phyloP scores from a whole-genome alignment of 805 yeast genomes.

The Ogataea pignaliae region DNA sequence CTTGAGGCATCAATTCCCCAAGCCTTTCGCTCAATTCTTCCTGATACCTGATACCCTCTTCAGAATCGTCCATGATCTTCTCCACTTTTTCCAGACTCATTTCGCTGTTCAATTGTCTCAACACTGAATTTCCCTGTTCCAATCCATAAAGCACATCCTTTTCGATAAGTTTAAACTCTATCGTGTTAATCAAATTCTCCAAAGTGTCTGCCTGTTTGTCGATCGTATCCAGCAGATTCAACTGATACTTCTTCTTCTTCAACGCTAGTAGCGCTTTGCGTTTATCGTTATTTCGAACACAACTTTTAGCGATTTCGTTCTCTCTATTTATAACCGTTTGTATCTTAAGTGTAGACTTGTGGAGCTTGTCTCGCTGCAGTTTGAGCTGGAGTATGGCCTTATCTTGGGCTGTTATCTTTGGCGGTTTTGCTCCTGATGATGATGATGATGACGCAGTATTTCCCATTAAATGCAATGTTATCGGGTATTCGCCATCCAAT shows the following conservation, averaged over 20 bases:
- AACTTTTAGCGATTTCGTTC: slow-evolving; percentile 51
- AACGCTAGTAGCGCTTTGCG: slow-evolving; percentile 65
- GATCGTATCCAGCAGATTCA: slow-evolving; percentile 62
- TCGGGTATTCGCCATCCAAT: too few species aligned
- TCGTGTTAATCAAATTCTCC: slow-evolving; percentile 71
- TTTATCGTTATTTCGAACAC: slow-evolving; percentile 48
- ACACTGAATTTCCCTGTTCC: slow-evolving; percentile 72
- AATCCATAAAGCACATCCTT: slow-evolving; percentile 79
- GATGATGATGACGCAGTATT: slow-evolving; percentile 20
- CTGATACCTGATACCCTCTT: slow-evolving; percentile 77
- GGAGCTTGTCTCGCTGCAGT: slow-evolving; percentile 79
- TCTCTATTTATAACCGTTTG: slow-evolving; percentile 57
- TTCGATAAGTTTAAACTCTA: slow-evolving; percentile 88
- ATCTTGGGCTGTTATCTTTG: slow-evolving; percentile 78
- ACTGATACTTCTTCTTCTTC: slow-evolving; percentile 78
- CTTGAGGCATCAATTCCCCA: slow-evolving; percentile 36
- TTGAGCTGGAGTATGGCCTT: slow-evolving; percentile 82
- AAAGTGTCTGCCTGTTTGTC: slow-evolving; percentile 74
- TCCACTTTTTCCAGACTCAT: slow-evolving; percentile 78
- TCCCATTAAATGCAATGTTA: slow-evolving; percentile 24
- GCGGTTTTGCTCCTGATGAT: slow-evolving; percentile 33
- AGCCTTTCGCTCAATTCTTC: slow-evolving; percentile 61
- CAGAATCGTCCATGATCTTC: slow-evolving; percentile 74
- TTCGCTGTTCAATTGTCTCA: slow-evolving; percentile 72
- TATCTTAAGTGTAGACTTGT: slow-evolving; percentile 64